phyloP scores from a whole-genome alignment of 2,329 filamentous ascomycete genomes.

The Pyricularia sp. region DNA sequence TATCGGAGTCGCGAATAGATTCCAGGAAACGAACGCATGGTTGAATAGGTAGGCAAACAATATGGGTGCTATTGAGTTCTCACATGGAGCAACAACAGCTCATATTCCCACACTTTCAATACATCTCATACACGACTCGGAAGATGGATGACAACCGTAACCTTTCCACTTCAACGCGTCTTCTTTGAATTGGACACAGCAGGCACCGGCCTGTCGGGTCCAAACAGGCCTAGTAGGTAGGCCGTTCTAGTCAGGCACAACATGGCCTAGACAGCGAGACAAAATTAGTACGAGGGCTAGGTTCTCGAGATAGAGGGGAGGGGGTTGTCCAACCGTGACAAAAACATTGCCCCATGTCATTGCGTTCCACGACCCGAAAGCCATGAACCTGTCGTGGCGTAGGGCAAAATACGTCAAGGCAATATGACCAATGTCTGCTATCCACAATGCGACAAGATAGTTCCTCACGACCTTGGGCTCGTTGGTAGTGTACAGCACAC shows the following conservation, averaged over 20 bases:
- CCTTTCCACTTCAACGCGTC: constrained; percentile 11
- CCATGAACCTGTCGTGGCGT: constrained; percentile 42
- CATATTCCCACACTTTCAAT: background rate
- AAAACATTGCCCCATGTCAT: constrained; percentile 68
- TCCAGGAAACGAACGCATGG: background rate
- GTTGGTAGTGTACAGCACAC: constrained; percentile 52
- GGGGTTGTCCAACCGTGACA: constrained; percentile 40
- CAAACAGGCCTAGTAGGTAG: constrained; percentile 53
- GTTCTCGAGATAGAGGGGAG: constrained; percentile 4
- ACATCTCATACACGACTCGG: background rate
- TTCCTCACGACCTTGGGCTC: constrained; percentile 57
- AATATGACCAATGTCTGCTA: constrained; percentile 61
- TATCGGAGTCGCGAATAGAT: background rate
- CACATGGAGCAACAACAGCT: background rate
- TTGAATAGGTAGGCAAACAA: background rate
- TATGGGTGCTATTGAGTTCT: background rate
- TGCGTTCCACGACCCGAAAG: constrained; percentile 53
- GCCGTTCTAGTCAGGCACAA: constrained; percentile 46
- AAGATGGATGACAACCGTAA: constrained; percentile 4
- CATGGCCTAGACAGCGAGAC: constrained; percentile 28
- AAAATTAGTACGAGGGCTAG: background rate
- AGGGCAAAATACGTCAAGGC: constrained; percentile 50
- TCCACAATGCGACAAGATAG: constrained; percentile 56
- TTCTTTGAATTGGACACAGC: background rate
- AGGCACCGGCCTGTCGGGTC: constrained; percentile 26